phyloP scores from a whole-genome alignment of 75 land plant species.

The Pseudotsuga menziesii region DNA sequence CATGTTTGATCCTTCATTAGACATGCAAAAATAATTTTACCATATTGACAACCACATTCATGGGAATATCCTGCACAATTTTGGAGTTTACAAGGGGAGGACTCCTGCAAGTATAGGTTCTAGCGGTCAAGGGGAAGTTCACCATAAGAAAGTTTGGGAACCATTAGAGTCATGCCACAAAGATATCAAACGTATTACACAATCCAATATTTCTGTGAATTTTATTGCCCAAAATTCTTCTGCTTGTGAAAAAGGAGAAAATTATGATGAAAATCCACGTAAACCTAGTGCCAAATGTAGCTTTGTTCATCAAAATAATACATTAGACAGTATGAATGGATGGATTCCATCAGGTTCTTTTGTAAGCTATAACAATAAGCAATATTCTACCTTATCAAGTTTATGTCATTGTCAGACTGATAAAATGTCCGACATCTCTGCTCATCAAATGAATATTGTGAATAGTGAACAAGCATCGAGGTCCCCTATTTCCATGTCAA shows the following conservation, averaged over 20 bases:
- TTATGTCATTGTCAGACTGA: slow-evolving; percentile 1
- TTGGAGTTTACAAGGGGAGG: slow-evolving; percentile 43
- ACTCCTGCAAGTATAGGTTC: slow-evolving; percentile 9
- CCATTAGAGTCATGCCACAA: slow-evolving; percentile 50
- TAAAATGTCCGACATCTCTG: background rate
- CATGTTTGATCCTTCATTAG: slow-evolving; percentile 30
- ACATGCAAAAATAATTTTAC: slow-evolving; percentile 29
- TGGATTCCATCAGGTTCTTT: background rate
- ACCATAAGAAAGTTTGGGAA: slow-evolving; percentile 71
- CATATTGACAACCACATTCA: slow-evolving; percentile 26
- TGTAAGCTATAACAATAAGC: background rate
- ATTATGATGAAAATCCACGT: background rate
- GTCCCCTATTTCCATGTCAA: background rate
- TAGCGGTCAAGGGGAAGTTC: slow-evolving; percentile 24
- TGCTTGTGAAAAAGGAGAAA: slow-evolving; percentile 17
- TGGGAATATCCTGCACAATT: slow-evolving; percentile 18
- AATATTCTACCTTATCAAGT: background rate
- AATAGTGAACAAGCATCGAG: background rate
- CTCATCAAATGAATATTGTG: background rate
- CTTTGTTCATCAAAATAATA: background rate
- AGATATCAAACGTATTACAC: slow-evolving; percentile 27
- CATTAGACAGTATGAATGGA: background rate
- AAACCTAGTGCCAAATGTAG: background rate
- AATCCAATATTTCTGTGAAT: slow-evolving; percentile 13
- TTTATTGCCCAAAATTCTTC: slow-evolving; percentile 15